A percentile compares a stretch with the other conserved stretches of the same genome.
These are phyloP conservation scores for Tolypocladium tundrense DNA, from an alignment of 2,329 filamentous ascomycete genomes.

Conservation along the genomic window DNA sequence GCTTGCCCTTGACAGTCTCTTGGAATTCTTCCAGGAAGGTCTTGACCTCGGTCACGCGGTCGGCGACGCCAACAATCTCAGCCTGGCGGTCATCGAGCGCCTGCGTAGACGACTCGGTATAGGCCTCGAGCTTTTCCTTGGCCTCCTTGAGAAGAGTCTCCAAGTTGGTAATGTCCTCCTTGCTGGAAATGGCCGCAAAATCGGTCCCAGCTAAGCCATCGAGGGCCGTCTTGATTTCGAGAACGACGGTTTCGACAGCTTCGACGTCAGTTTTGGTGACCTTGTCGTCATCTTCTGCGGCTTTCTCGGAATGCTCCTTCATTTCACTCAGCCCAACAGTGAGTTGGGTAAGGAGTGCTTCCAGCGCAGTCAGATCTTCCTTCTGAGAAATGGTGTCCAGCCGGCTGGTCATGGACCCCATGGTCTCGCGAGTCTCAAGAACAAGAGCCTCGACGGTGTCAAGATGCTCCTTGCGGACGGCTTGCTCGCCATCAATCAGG, in stretches of 20 bases:
- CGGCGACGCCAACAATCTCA: slow-evolving; percentile 68
- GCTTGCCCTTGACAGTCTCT: slow-evolving; percentile 62
- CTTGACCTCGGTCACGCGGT: slow-evolving; percentile 72
- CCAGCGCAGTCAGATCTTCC: slow-evolving; percentile 67
- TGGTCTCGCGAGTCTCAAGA: slow-evolving; percentile 62
- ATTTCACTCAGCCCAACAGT: slow-evolving; percentile 67
- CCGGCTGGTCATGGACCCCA: slow-evolving; percentile 56
- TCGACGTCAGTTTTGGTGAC: slow-evolving; percentile 77
- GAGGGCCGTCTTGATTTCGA: slow-evolving; percentile 74
- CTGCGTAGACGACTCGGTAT: slow-evolving; percentile 65
- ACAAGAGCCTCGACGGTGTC: slow-evolving; percentile 57
- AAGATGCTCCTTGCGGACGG: slow-evolving; percentile 55
- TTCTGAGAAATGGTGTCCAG: slow-evolving; percentile 64
- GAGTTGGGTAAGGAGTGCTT: slow-evolving; percentile 69
- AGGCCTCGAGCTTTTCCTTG: slow-evolving; percentile 55
- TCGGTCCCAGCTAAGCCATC: slow-evolving; percentile 65
- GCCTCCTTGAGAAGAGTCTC: slow-evolving; percentile 60
- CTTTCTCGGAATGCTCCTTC: slow-evolving; percentile 44
- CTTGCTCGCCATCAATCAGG: slow-evolving; percentile 59
- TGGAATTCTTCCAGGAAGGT: slow-evolving; percentile 68
- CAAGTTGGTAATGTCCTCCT: slow-evolving; percentile 59
- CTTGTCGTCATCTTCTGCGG: slow-evolving; percentile 47
- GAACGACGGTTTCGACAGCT: slow-evolving; percentile 66
- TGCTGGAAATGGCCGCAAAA: slow-evolving; percentile 59
- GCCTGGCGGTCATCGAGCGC: slow-evolving; percentile 75